Conservation (phyloP, 2,329 filamentous ascomycete species). For the Pseudogymnoascus sp. region DNA sequence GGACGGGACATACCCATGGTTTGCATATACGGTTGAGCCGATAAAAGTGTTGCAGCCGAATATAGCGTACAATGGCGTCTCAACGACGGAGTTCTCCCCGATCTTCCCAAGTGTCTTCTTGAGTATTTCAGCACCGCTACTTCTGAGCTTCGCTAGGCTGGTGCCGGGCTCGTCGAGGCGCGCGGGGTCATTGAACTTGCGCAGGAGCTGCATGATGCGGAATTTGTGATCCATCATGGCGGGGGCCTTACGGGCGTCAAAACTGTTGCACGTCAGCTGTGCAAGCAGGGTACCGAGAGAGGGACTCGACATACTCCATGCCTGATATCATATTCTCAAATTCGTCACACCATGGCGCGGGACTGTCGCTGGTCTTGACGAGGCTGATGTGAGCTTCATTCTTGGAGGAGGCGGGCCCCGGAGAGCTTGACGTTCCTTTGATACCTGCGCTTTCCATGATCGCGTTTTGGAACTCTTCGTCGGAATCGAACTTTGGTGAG, state of each 20-base stretch:
- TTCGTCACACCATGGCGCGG: constrained; percentile 18
- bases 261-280: not conserved
- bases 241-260: constrained; percentile 10
- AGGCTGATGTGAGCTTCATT: not conserved
- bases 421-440: not conserved
- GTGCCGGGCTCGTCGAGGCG: constrained; percentile 13
- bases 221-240: constrained; percentile 14
- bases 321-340: constrained; percentile 24
- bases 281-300: not conserved
- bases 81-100: constrained; percentile 18
- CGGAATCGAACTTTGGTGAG: constrained; percentile 5
- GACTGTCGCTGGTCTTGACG: constrained; percentile 7
- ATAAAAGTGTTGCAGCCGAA: constrained; percentile 23
- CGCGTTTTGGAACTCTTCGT: not conserved
- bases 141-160: constrained; percentile 18
- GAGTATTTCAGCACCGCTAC: constrained; percentile 15
- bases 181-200: constrained; percentile 19
- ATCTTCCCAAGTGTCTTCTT: constrained; percentile 17
- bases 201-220: constrained; percentile 13
- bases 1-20: constrained; percentile 18
- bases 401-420: not conserved
- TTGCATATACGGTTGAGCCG: constrained; percentile 18
- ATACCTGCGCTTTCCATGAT: constrained; percentile 1
- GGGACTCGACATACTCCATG: constrained; percentile 16
- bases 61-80: constrained; percentile 18